Conservation (phyloP, 352 stramenopile genomes). For the Phytophthora brassicae region DNA sequence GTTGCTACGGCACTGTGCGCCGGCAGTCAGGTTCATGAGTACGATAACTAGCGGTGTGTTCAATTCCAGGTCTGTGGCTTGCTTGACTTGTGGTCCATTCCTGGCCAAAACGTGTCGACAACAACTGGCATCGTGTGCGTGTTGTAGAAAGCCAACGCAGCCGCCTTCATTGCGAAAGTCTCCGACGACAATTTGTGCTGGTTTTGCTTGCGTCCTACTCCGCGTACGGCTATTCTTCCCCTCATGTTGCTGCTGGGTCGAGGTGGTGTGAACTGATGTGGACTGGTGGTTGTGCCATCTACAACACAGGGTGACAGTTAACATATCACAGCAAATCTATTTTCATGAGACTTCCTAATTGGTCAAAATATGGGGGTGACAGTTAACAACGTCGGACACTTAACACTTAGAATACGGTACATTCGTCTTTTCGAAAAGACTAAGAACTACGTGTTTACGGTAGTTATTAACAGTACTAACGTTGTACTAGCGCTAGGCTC, state of each 20-base stretch:
- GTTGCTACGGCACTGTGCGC: too few relatives aligned
- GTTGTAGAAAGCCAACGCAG: conserved; percentile 4
- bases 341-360: background rate
- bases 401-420: conserved; percentile 5
- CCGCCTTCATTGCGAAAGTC: conserved; percentile 6
- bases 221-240: background rate
- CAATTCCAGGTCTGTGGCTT: too few relatives aligned
- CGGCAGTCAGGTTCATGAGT: too few relatives aligned
- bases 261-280: background rate
- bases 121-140: conserved; percentile 1
- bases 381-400: background rate
- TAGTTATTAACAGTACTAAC: too few relatives aligned
- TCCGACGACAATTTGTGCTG: conserved; percentile 6
- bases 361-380: background rate
- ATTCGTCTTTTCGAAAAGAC: too few relatives aligned
- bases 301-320: conserved; percentile 2
- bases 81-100: background rate
- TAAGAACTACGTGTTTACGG: too few relatives aligned
- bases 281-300: background rate
- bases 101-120: conserved; percentile 7
- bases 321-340: background rate
- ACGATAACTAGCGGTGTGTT: too few relatives aligned
- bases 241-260: background rate
- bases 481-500: too few relatives aligned
- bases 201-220: background rate